A percentile compares a stretch with the other conserved stretches of the same genome.
phyloP scores from a whole-genome alignment of 225 moss, liverwort and hornwort genomes.

The Climacium dendroides region DNA sequence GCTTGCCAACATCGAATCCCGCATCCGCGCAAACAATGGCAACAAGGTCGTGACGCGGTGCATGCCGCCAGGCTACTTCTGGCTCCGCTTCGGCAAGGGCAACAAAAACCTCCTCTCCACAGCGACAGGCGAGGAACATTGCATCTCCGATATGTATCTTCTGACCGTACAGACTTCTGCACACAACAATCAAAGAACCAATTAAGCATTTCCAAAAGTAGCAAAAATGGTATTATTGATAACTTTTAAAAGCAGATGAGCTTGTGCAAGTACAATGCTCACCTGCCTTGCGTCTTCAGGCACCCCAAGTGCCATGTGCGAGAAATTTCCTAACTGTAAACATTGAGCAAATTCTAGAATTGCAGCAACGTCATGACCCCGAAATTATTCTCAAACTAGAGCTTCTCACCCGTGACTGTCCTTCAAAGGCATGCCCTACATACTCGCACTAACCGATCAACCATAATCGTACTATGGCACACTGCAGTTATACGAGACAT shows the following conservation, averaged over 20 bases:
- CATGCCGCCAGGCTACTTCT: conserved; percentile 44
- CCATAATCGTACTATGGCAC: background rate
- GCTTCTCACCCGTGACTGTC: background rate
- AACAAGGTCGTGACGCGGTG: conserved; percentile 22
- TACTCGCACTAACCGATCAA: too few species aligned
- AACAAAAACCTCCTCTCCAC: conserved; percentile 17
- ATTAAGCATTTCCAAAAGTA: background rate
- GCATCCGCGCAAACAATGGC: background rate
- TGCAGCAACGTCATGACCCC: conserved; percentile 22
- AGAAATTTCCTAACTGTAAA: background rate
- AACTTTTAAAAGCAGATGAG: background rate
- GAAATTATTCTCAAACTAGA: conserved; percentile 18
- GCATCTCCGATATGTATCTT: too few species aligned
- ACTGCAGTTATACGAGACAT: background rate
- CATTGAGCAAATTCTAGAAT: background rate
- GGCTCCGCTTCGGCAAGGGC: conserved; percentile 39
- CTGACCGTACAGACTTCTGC: rapidly evolving
- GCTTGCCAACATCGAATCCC: conserved; percentile 1
- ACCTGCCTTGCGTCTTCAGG: background rate
- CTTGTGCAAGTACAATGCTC: too few species aligned
- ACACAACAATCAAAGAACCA: background rate
- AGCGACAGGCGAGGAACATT: conserved; percentile 9
- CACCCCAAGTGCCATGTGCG: background rate
- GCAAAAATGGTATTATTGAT: background rate
- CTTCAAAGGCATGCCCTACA: background rate